Evolutionary conservation across 768 basidiomycete species (phyloP), one percentile per base, ranked within the genome.

Genomic region (Trametes cubensis): DNA sequence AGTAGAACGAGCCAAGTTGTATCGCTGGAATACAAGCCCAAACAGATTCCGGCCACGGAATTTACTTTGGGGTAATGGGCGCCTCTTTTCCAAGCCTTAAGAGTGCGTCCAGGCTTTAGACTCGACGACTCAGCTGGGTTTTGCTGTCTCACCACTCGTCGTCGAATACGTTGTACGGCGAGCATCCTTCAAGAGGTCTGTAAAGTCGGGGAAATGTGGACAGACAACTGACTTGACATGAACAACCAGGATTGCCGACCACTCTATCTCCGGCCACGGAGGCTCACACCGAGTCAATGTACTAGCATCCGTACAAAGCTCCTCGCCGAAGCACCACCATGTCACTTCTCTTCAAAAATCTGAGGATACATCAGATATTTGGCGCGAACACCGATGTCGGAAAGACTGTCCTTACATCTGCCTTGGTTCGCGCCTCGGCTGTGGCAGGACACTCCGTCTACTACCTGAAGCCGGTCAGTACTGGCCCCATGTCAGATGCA

Each of bases 311-410:
- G 28, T 17, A 20, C 25, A 11, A 14, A 49, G 48, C 3, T 11
- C n/a, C 46, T 47, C 46, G 4, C 23, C n/a, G 46, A n/a, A 23
- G 7, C 6, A 21, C n/a, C 23, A 40, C 23, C 17, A 94, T 95
- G 93, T 85, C 90, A 51, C 81, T 88, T 21, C 86, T 98, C 47
- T 95, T 90, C 79, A 87, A 85, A 69, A 83, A 95, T 71, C 82
- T 98, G 38, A 85, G 93, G 18, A 78, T 94, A 30, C 92, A 95
- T 73, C 93, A 96, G 72, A 79, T 98, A 61, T 96, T 97, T 70
- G 96, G 96, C 34, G 94, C 95, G 1, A 97, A 96, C 75, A 98
- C 96, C 2, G 88, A 94, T 74, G 95, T 98, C 52, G 96, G 96
- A 26, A 98, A 98, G 76, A 97, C 95, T 0, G 82, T 98, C 60